These are phyloP conservation scores for Paraphoma chrysanthemicola DNA, from an alignment of 2,329 filamentous ascomycete species.

Conservation along the genomic window DNA sequence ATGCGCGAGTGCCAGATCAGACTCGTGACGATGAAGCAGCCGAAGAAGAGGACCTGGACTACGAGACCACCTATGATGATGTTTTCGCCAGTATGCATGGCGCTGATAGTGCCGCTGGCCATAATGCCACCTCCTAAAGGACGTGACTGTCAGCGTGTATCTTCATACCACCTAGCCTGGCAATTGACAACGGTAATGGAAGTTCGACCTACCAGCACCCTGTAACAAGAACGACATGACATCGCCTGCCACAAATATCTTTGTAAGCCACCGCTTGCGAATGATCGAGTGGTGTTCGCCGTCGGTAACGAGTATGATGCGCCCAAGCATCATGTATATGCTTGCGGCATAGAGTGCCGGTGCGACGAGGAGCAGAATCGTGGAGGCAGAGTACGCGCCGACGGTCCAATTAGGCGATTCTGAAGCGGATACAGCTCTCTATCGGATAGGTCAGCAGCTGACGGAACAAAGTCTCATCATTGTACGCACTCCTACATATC, in stretches of 20 bases:
- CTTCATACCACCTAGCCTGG: not conserved
- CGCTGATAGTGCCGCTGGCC: slow-evolving; percentile 30
- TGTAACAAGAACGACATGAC: slow-evolving; percentile 55
- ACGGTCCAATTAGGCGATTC: slow-evolving; percentile 36
- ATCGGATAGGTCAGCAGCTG: not conserved
- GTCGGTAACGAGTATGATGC: slow-evolving; percentile 50
- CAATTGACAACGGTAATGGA: not conserved
- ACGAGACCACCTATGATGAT: slow-evolving; percentile 56
- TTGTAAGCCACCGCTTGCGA: slow-evolving; percentile 49
- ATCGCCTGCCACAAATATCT: slow-evolving; percentile 55
- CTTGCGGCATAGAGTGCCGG: slow-evolving; percentile 57
- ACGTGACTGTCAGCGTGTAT: not conserved
- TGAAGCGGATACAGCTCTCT: slow-evolving; percentile 12
- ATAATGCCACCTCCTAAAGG: slow-evolving; percentile 46
- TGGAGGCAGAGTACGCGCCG: slow-evolving; percentile 49
- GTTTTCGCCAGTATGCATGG: slow-evolving; percentile 46
- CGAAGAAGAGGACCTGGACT: slow-evolving; percentile 58
- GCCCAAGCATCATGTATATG: slow-evolving; percentile 58
- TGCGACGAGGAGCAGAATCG: slow-evolving; percentile 52
- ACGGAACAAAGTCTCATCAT: too few relatives aligned
- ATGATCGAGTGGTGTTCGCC: slow-evolving; percentile 51
- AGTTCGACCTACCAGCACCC: slow-evolving; percentile 13
- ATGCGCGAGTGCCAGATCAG: slow-evolving; percentile 21
- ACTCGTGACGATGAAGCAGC: slow-evolving; percentile 50
- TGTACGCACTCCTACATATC: slow-evolving; percentile 50